Base-by-base conservation (phyloP, 805 yeast species). In the Saccharomycopsis microspora region DNA sequence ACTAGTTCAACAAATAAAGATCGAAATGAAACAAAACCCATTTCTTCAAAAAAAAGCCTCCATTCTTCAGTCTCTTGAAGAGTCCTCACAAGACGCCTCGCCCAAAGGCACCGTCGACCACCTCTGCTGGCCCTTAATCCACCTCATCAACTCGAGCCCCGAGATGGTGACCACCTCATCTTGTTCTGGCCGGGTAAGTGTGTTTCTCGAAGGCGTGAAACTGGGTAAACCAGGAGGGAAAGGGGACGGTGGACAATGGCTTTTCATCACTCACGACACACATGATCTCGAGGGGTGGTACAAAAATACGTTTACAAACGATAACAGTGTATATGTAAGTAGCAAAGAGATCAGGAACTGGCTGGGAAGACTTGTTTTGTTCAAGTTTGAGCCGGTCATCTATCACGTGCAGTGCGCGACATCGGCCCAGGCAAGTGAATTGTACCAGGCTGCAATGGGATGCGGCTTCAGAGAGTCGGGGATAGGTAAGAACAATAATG, bases 381-480 rank as follows among this genome's bases (percentile, higher is more conserved):
- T 69, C 67, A 87, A 88, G 57, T 87, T 80, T 55, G 96, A 87
- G 64, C 94, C 96, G 3, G 71, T 87, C 60, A 86, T 87, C 43
- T 64, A 86, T 43, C 96, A 87, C 61, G 87, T 87, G 4, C 82
- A 85, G 57, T 85, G 95, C 57, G 69, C 90, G 42, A 72, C 77
- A 54, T 62, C 70, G 30, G 66, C 62, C 9, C 62, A 71, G 4
- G 95, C 96, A 0, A 68, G 72, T n/a, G 64, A 63, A 38, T 61
- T 87, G 7, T 85, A 80, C 54, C 75, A 79, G 36, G 64, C 75
- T 0, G 95, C 95, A 0, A 81, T 86, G 85, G 72, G 74, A 2
- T 82, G 93, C 64, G 96, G 96, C 3, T 87, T 82, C 58, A 70
- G 96, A 57, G 96, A 87, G 61, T 74, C 85, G 32, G 96, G 96